phyloP scores from a whole-genome alignment of 768 basidiomycete species.

The Megacollybia marginata region DNA sequence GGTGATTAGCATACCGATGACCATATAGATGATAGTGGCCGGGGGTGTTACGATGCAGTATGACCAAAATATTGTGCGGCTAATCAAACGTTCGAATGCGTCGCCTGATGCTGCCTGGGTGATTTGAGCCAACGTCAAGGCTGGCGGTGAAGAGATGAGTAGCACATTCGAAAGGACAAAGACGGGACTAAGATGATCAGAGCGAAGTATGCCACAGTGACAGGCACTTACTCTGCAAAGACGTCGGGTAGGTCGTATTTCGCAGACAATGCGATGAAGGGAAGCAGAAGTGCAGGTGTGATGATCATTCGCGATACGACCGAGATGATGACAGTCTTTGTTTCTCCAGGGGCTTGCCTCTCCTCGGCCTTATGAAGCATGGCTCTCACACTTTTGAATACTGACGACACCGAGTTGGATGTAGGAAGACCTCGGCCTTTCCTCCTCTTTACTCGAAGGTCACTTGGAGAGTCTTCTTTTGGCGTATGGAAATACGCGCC shows the following conservation, averaged over 20 bases:
- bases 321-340: slow-evolving; percentile 74
- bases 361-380: slow-evolving; percentile 28
- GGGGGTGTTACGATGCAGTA: slow-evolving; percentile 88
- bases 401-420: slow-evolving; percentile 21
- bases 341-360: slow-evolving; percentile 45
- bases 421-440: not conserved
- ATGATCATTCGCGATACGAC: slow-evolving; percentile 84
- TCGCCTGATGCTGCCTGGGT: slow-evolving; percentile 80
- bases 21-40: slow-evolving; percentile 69
- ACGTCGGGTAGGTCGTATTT: slow-evolving; percentile 50
- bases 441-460: not conserved
- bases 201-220: slow-evolving; percentile 2
- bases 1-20: slow-evolving; percentile 56
- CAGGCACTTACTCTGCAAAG: slow-evolving; percentile 64
- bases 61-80: slow-evolving; percentile 88
- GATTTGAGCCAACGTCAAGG: slow-evolving; percentile 54
- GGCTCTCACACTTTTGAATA: slow-evolving; percentile 35
- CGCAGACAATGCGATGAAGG: slow-evolving; percentile 61
- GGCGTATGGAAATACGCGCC: slow-evolving; percentile 79
- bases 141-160: slow-evolving; percentile 77
- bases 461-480: not conserved
- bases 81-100: slow-evolving; percentile 87
- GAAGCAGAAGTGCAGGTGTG: slow-evolving; percentile 72
- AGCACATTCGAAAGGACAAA: slow-evolving; percentile 83
- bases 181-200: slow-evolving; percentile 50